phyloP scores from a whole-genome alignment of 2,329 filamentous ascomycete species.

The Corniculantispora saksenae region DNA sequence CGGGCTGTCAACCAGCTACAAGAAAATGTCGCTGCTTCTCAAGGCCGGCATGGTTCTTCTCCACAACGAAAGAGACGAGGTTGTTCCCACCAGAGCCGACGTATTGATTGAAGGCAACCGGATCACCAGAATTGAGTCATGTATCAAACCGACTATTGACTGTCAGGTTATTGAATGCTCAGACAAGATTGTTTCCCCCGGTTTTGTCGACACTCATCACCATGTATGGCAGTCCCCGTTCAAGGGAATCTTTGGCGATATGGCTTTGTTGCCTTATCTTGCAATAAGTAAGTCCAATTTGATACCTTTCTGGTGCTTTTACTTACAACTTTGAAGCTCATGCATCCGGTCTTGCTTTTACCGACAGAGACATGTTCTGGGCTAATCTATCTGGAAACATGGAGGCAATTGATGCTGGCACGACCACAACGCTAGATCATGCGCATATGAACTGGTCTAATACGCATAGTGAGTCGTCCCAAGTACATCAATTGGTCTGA shows the following conservation, averaged over 20 bases:
- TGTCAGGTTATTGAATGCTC: conserved; percentile 40
- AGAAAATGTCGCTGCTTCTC: background rate
- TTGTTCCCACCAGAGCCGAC: background rate
- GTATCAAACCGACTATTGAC: background rate
- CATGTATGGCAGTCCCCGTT: conserved; percentile 46
- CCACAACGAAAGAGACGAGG: background rate
- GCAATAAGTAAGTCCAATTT: background rate
- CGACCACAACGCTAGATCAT: conserved; percentile 4
- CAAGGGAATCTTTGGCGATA: conserved; percentile 25
- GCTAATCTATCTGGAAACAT: background rate
- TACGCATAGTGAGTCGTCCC: background rate
- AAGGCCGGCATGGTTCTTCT: conserved; percentile 2
- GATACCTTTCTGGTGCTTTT: background rate
- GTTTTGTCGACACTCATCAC: conserved; percentile 46
- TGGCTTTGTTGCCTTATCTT: background rate
- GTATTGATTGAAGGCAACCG: background rate
- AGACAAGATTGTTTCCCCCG: conserved; percentile 41
- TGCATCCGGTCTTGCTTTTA: background rate
- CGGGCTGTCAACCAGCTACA: too few species aligned
- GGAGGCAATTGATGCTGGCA: conserved; percentile 11
- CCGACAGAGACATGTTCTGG: conserved; percentile 3
- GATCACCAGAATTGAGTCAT: background rate
- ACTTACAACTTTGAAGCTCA: too few species aligned
- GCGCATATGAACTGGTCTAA: conserved; percentile 7
- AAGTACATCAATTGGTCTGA: background rate